phyloP scores from a whole-genome alignment of 2,329 filamentous ascomycete species.

The Fusarium dimerum region DNA sequence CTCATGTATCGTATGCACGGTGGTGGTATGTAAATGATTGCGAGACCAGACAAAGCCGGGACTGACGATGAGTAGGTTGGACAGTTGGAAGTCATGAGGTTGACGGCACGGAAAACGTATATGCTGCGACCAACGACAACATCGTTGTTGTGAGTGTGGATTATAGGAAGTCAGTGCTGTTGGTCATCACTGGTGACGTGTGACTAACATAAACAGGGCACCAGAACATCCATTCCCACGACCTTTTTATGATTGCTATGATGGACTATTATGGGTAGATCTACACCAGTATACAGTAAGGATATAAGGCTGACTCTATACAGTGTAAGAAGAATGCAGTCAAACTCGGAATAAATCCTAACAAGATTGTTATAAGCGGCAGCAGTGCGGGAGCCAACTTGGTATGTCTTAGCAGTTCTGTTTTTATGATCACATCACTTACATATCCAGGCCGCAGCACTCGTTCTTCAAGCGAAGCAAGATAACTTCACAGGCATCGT shows the following conservation, averaged over 20 bases:
- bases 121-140: conserved; percentile 12
- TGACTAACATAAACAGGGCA: conserved; percentile 6
- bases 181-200: rapidly evolving
- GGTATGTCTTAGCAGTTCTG: conserved; percentile 1
- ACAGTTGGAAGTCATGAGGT: conserved; percentile 24
- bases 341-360: conserved; percentile 14
- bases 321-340: conserved; percentile 24
- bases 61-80: conserved; percentile 12
- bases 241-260: conserved; percentile 23
- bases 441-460: conserved; percentile 16
- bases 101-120: conserved; percentile 25
- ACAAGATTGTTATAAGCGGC: conserved; percentile 22
- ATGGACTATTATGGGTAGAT: conserved; percentile 25
- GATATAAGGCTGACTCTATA: neutral
- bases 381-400: conserved; percentile 24
- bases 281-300: rapidly evolving
- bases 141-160: conserved; percentile 27
- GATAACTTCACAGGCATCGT: conserved; percentile 17
- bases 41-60: neutral
- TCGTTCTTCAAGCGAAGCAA: conserved; percentile 11
- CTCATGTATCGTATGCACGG: conserved; percentile 29
- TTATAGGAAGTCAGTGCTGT: conserved; percentile 17
- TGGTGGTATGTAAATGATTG: conserved; percentile 14
- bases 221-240: conserved; percentile 24
- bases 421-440: neutral